Base-by-base conservation (phyloP, 805 yeast species). In the Candida piceae region DNA sequence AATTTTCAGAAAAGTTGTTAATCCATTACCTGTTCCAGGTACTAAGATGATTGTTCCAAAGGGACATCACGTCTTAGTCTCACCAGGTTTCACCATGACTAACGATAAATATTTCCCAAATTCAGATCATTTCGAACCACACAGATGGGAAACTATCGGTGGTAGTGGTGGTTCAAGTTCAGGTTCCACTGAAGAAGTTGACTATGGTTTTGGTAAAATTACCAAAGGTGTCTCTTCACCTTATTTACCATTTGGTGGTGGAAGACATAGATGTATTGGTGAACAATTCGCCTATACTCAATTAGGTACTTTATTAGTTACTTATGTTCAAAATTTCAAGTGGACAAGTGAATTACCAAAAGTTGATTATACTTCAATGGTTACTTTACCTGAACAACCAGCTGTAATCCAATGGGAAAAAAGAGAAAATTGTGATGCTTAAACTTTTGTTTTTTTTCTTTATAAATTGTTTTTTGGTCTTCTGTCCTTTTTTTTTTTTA, bases 251-350 rank as follows among this genome's bases (percentile, higher is more conserved):
- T 93, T 93, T 56, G 98, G 98, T 52, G 98, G 97, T 63, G 98
- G 98, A 50, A 84, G 98, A 74, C 98, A 93, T 64, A 84, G 98
- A 69, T 93, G 98, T 68, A 90, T 93, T 56, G 98, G 98, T 60
- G 98, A 93, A 66, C 97, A 90, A 61, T 93, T 93, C 67, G 98
- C 98, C 18, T 86, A 80, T 62, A 79, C 82, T 49, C 98, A 93
- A 70, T 74, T 93, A 48, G 96, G 96, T 34, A 80, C 93, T 34
- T 70, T 93, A 42, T 68, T 93, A 56, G 65, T 85, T 26, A 76
- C 87, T 13, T 84, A 70, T 58, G 72, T 90, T 23, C 83, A 80
- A 62, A 78, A 82, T 43, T 65, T 84, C 58, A 81, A 74, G 59
- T 89, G 96, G 96, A 70, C 72, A 26, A 79, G 81, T 32, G 64